Percentiles rank a stretch among this genome's conserved stretches.
phyloP scores from a whole-genome alignment of 306 rosid species.

The Fragaria iinumae region DNA sequence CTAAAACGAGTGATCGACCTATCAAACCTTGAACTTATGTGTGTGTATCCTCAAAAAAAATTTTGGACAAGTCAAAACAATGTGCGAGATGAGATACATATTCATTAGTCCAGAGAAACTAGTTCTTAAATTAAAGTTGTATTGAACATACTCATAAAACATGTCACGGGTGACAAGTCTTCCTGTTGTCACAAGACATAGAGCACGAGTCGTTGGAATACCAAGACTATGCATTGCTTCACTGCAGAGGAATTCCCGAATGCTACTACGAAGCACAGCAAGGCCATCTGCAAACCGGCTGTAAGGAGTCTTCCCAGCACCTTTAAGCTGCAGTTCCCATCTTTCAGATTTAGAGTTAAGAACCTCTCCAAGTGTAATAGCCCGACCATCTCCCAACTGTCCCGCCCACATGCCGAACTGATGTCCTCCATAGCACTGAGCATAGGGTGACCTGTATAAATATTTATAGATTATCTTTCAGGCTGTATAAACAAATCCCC shows the following conservation, averaged over 20 bases:
- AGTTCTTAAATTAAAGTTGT: slow-evolving; percentile 12
- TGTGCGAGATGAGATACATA: neutral
- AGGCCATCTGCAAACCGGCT: slow-evolving; percentile 98
- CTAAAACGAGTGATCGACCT: neutral
- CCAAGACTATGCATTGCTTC: slow-evolving; percentile 97
- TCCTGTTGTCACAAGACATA: slow-evolving; percentile 87
- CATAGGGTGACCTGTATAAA: slow-evolving; percentile 73
- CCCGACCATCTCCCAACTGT: slow-evolving; percentile 98
- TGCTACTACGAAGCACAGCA: slow-evolving; percentile 96
- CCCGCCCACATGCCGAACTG: slow-evolving; percentile 99
- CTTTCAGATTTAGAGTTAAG: slow-evolving; percentile 74
- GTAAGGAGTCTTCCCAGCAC: slow-evolving; percentile 97
- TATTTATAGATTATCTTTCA: slow-evolving; percentile 11
- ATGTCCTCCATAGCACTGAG: slow-evolving; percentile 98
- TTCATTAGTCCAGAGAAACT: neutral
- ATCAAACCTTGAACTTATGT: neutral
- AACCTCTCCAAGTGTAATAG: slow-evolving; percentile 90
- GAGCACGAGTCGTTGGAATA: slow-evolving; percentile 94
- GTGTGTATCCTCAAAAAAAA: neutral
- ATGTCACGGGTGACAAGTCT: slow-evolving; percentile 82
- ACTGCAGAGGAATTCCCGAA: slow-evolving; percentile 96
- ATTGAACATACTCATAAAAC: slow-evolving; percentile 84
- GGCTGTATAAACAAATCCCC: slow-evolving; percentile 9
- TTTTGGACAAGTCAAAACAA: neutral
- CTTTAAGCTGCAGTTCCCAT: slow-evolving; percentile 98